phyloP scores from a whole-genome alignment of 1,139 yeast species.

The Meyerozyma sp. region DNA sequence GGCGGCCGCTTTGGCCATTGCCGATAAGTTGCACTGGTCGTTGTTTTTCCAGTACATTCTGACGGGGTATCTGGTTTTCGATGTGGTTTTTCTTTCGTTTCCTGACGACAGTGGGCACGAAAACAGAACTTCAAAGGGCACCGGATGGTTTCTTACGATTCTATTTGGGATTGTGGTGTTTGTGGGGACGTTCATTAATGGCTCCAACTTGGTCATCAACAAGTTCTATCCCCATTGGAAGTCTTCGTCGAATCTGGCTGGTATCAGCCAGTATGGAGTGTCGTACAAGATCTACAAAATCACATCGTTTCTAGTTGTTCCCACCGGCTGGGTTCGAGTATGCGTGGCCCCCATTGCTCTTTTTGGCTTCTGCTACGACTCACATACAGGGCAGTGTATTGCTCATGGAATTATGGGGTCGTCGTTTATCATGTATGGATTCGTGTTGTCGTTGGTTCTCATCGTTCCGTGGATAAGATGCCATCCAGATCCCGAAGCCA shows the following conservation, averaged over 20 bases:
- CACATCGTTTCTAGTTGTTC: conserved; percentile 38
- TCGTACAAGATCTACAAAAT: conserved; percentile 33
- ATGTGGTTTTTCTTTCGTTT: conserved; percentile 51
- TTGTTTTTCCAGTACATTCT: conserved; percentile 42
- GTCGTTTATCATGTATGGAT: conserved; percentile 76
- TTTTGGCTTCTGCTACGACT: conserved; percentile 71
- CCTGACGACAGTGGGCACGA: conserved; percentile 63
- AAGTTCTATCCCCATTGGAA: conserved; percentile 24
- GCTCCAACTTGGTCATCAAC: conserved; percentile 42
- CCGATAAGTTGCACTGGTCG: conserved; percentile 43
- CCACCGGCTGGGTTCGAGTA: conserved; percentile 65
- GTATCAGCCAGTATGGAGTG: conserved; percentile 6
- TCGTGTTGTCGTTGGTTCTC: conserved; percentile 58
- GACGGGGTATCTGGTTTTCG: conserved; percentile 48
- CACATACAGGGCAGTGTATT: conserved; percentile 83
- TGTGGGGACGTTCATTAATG: conserved; percentile 50
- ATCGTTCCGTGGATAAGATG: conserved; percentile 64
- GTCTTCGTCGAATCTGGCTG: conserved; percentile 3
- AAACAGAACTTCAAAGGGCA: conserved; percentile 59
- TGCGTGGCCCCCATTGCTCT: conserved; percentile 80
- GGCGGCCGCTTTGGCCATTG: conserved; percentile 49
- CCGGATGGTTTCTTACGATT: conserved; percentile 53
- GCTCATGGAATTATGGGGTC: conserved; percentile 98
- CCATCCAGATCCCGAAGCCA: conserved; percentile 13
- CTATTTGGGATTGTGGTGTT: conserved; percentile 45